These are phyloP conservation scores for Tetrastigma voinierianum DNA, from an alignment of 164 flowering plant genomes.

Conservation along the genomic window DNA sequence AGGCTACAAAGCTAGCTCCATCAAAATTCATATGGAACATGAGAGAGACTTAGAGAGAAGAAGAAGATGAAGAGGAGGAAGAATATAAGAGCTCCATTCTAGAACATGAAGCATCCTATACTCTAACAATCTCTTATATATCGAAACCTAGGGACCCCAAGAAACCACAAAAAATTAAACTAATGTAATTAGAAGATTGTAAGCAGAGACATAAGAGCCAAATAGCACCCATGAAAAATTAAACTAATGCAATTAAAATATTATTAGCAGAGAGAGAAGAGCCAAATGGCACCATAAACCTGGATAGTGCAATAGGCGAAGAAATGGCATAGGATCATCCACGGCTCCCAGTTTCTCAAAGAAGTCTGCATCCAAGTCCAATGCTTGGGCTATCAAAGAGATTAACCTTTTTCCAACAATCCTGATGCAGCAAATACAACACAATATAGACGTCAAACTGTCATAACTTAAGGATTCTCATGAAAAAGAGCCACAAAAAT, in stretches of 20 bases:
- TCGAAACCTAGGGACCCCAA: background rate
- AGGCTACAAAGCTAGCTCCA: too few species aligned
- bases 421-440: conserved; percentile 35
- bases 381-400: conserved; percentile 63
- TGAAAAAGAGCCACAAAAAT: background rate
- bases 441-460: background rate
- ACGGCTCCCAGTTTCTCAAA: conserved; percentile 67
- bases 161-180: background rate
- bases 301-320: conserved; percentile 86
- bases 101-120: too few species aligned
- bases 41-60: too few species aligned
- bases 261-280: background rate
- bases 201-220: background rate
- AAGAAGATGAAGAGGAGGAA: too few species aligned
- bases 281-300: conserved; percentile 33
- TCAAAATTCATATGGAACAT: too few species aligned
- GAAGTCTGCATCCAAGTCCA: conserved; percentile 61
- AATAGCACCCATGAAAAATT: background rate
- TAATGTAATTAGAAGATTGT: background rate
- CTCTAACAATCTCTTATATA: background rate
- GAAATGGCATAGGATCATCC: conserved; percentile 39
- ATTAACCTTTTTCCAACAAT: conserved; percentile 45
- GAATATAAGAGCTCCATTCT: too few species aligned
- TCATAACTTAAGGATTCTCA: background rate
- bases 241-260: background rate